Evolutionary conservation across 2,329 filamentous ascomycete species (phyloP).

Genomic region (Fusarium pininemorale): DNA sequence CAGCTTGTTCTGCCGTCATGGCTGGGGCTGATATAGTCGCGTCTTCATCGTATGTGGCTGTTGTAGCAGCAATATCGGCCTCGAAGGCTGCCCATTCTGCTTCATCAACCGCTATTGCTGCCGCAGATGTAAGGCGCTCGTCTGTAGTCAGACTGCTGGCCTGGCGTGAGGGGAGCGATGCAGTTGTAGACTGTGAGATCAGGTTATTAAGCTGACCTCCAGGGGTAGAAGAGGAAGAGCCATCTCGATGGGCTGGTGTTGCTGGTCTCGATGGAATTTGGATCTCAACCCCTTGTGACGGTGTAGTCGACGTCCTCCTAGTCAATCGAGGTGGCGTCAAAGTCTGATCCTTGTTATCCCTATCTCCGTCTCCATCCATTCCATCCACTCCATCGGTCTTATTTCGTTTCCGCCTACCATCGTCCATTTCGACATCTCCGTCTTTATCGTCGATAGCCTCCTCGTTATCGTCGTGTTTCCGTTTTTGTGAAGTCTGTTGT

Average conservation of each 20-base stretch:
- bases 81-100: conserved; percentile 90
- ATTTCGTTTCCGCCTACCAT: conserved; percentile 57
- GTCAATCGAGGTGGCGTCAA: conserved; percentile 54
- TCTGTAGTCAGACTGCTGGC: conserved; percentile 34
- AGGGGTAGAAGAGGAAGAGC: conserved; percentile 54
- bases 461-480: conserved; percentile 49
- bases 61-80: conserved; percentile 73
- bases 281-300: conserved; percentile 66
- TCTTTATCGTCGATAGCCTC: conserved; percentile 39
- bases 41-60: conserved; percentile 51
- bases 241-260: conserved; percentile 60
- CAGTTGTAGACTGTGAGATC: conserved; percentile 22
- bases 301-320: conserved; percentile 62
- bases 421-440: conserved; percentile 50
- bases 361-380: conserved; percentile 29
- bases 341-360: conserved; percentile 34
- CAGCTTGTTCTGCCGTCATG: conserved; percentile 70
- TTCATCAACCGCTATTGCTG: conserved; percentile 64
- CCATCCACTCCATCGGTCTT: conserved; percentile 50
- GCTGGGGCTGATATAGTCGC: conserved; percentile 76
- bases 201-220: conserved; percentile 32
- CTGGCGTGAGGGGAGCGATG: conserved; percentile 46
- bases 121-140: conserved; percentile 19
- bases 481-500: conserved; percentile 41
- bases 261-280: conserved; percentile 72